A percentile compares a stretch with the other conserved stretches of the same genome.
These are phyloP conservation scores for Mesembryanthemum crystallinum DNA, from an alignment of 148 eudicot species.

Conservation along the genomic window DNA sequence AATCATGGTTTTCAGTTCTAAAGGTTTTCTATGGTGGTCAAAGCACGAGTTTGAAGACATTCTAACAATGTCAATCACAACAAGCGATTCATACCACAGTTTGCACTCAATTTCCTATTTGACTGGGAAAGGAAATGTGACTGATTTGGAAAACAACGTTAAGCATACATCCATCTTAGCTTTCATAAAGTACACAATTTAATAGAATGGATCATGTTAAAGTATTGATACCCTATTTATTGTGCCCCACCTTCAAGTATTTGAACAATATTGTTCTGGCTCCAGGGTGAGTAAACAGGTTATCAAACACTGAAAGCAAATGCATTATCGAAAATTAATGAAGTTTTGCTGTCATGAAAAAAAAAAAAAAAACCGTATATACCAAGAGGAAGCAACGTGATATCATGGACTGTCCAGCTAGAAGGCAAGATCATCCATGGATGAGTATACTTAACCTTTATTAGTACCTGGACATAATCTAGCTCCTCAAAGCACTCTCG, in stretches of 20 bases:
- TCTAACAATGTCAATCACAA: neutral
- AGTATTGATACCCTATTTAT: neutral
- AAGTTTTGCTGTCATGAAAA: no score
- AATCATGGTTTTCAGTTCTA: neutral
- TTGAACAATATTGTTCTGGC: neutral
- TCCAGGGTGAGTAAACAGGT: neutral
- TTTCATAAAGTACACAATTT: neutral
- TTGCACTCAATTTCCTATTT: neutral
- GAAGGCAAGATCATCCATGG: neutral
- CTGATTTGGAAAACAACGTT: neutral
- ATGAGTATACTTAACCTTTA: neutral
- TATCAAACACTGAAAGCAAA: neutral
- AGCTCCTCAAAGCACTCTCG: neutral
- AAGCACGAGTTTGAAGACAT: neutral
- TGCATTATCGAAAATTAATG: no score
- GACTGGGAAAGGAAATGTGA: neutral
- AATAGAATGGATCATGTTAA: neutral
- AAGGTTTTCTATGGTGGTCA: neutral
- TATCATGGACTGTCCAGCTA: neutral
- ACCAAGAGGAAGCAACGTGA: neutral
- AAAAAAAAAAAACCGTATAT: no score
- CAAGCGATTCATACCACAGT: neutral
- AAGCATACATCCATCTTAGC: neutral
- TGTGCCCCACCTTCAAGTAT: neutral
- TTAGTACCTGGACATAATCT: neutral